These are phyloP conservation scores for Chaetoceros muelleri DNA, from an alignment of 108 stramenopile genomes.

Conservation along the genomic window DNA sequence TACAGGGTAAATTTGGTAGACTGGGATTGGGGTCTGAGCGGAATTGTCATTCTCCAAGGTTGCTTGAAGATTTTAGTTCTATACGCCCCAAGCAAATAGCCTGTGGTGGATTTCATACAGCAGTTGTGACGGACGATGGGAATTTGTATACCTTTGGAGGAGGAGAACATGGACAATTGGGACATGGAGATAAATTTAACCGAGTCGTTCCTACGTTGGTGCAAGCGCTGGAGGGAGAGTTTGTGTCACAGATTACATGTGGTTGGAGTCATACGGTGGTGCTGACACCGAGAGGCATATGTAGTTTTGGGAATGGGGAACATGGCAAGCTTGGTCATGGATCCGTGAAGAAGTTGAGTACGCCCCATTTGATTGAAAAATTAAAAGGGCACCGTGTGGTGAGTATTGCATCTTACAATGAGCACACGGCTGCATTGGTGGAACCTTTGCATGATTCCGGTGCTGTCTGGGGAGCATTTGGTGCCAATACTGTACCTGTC, in stretches of 20 bases:
- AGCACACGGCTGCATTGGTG: constrained; percentile 91
- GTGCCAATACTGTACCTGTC: constrained; percentile 56
- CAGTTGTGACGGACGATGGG: constrained; percentile 82
- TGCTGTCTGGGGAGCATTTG: constrained; percentile 31
- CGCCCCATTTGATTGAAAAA: constrained; percentile 81
- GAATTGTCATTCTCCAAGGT: constrained; percentile 76
- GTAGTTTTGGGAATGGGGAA: constrained; percentile 76
- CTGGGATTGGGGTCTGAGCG: constrained; percentile 84
- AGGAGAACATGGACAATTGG: constrained; percentile 82
- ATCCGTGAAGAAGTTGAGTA: constrained; percentile 72
- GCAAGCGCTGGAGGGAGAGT: constrained; percentile 52
- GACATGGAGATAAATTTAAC: constrained; percentile 89
- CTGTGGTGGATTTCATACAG: constrained; percentile 88
- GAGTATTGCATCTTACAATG: constrained; percentile 94
- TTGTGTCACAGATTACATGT: constrained; percentile 86
- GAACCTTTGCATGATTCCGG: constrained; percentile 57
- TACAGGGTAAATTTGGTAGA: constrained; percentile 90
- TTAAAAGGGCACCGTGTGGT: constrained; percentile 80
- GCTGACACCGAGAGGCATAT: constrained; percentile 68
- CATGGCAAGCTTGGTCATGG: constrained; percentile 90
- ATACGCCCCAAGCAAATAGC: constrained; percentile 68
- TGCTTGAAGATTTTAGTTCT: constrained; percentile 73
- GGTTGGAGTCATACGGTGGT: constrained; percentile 95
- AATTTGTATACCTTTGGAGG: constrained; percentile 87
- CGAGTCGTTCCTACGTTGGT: constrained; percentile 77